Evolutionary conservation across 2,329 filamentous ascomycete species (phyloP), one percentile per base, ranked within the genome.

Genomic region (Phyllosticta citribraziliensis): DNA sequence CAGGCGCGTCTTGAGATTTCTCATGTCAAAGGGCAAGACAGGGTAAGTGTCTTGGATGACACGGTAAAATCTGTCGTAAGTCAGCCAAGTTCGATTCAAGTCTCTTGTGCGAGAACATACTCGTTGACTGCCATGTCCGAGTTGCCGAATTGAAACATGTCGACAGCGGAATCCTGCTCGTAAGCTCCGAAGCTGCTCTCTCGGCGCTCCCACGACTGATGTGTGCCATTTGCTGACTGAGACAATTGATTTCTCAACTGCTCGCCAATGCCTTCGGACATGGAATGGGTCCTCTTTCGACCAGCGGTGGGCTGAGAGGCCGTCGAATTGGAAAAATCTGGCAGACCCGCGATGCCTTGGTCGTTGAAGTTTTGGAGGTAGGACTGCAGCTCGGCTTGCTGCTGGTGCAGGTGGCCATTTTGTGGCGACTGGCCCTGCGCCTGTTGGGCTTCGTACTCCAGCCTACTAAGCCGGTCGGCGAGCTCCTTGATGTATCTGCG

Each of bases 401-500:
- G 60, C 24, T 57, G 22, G 25, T 56, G 55, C 33, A 51, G 33
- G 9, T 62, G 60, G 14, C 47, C 56, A 19, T 56, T 53, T 40
- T 62, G 60, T 3, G 55, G 55, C 8, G 60, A 58, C 11, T 62
- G 60, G 20, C 60, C 56, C n/a, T 56, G 53, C n/a, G 35, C 20
- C 5, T 58, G 56, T 25, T 58, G 60, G 12, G 52, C 55, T 30
- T 62, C 56, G 27, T 57, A 62, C 64, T 75, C 73, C 8, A 75
- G 68, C 19, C 70, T 70, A 54, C 72, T 72, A 10, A 75, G 67
- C 9, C 73, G 70, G 53, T 74, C 73, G 47, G 73, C 73, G 6
- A 75, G 63, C 53, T 75, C 73, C 62, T 75, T 75, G 62, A 75
- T 75, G 50, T 75, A 75, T 1, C 73, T 75, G 47, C n/a, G 27